Percentiles rank a stretch among this genome's conserved stretches.
These are phyloP conservation scores for Marchantia paleacea DNA, from an alignment of 225 moss, liverwort and hornwort genomes.

Conservation along the genomic window DNA sequence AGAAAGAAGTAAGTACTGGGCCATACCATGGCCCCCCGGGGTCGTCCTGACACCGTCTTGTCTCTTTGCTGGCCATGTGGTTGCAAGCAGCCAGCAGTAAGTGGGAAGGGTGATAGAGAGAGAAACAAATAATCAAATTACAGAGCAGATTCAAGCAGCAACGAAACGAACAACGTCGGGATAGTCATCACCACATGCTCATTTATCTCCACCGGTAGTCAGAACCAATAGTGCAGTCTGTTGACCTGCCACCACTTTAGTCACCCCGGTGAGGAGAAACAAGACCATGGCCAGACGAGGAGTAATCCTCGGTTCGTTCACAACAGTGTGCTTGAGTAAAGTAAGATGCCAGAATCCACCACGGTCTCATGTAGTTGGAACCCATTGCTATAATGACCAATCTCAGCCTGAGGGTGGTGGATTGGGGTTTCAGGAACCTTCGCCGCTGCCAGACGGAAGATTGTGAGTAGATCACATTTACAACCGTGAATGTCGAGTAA, in stretches of 20 bases:
- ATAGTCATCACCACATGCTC: not conserved
- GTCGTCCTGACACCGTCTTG: not conserved
- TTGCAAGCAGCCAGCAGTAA: not conserved
- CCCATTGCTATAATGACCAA: not conserved
- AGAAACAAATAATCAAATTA: not conserved
- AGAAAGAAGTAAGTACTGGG: not conserved
- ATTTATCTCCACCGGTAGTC: not conserved
- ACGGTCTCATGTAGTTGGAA: not conserved
- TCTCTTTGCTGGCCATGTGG: not conserved
- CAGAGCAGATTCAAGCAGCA: not conserved
- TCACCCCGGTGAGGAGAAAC: not conserved
- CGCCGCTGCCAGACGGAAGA: not conserved
- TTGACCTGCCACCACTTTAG: not conserved
- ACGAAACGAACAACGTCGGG: not conserved
- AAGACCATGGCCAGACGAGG: not conserved
- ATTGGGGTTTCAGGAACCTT: not conserved
- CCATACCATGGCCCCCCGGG: not conserved
- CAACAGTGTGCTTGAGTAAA: not conserved
- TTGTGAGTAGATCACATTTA: not conserved
- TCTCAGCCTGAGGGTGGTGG: not conserved
- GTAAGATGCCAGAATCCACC: not conserved
- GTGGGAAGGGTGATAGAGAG: not conserved
- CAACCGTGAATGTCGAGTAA: not conserved
- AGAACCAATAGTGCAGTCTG: constrained; percentile 2
- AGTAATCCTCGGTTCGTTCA: not conserved